phyloP scores from a whole-genome alignment of 2,329 filamentous ascomycete species.

The Magnaporthiopsis incrustans region DNA sequence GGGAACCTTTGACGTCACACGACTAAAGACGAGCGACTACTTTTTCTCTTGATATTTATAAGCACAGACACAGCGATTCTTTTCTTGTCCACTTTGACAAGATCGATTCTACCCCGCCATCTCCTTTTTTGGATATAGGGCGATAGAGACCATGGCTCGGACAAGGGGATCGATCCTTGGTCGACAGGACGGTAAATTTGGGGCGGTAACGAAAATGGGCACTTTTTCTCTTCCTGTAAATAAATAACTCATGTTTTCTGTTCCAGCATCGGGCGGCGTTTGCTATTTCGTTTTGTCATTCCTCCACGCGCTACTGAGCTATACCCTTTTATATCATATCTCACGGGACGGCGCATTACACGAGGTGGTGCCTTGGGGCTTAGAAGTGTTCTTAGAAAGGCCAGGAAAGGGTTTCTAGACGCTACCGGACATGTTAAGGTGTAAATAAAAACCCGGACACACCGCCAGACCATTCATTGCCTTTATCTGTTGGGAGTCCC shows the following conservation, averaged over 20 bases:
- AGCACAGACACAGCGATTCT: not conserved
- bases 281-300: not conserved
- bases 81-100: not conserved
- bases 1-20: slow-evolving; percentile 4
- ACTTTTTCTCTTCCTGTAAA: not conserved
- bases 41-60: slow-evolving; percentile 4
- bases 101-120: no score
- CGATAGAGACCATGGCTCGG: not conserved
- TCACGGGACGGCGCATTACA: not conserved
- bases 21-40: slow-evolving; percentile 2
- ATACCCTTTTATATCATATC: not conserved
- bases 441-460: not conserved
- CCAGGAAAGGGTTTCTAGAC: not conserved
- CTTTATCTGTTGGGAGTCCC: no score
- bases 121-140: not conserved
- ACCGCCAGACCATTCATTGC: not conserved
- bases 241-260: not conserved
- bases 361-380: not conserved
- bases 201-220: not conserved
- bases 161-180: no score
- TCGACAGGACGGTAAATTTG: no score
- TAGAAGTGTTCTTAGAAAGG: not conserved
- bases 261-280: not conserved
- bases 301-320: not conserved
- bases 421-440: not conserved